Conservation (phyloP, 768 basidiomycete species). For the Podaxis sp. region DNA sequence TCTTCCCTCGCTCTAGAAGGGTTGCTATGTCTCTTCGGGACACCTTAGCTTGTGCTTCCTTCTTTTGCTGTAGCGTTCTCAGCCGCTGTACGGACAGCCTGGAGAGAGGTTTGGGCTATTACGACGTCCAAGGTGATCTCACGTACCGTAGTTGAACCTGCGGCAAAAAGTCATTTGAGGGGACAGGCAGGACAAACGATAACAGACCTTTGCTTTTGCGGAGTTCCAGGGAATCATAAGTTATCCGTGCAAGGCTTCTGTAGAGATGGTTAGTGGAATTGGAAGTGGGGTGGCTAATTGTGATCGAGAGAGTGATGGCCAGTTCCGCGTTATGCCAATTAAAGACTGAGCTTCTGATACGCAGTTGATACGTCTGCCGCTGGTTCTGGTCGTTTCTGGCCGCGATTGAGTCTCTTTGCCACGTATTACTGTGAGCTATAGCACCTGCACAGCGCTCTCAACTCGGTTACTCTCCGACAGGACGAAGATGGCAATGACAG, state of each 20-base stretch:
- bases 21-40: constrained; percentile 80
- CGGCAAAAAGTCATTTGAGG: not conserved
- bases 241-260: not conserved
- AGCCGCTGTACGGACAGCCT: constrained; percentile 85
- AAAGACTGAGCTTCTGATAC: not conserved
- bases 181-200: not conserved
- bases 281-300: not conserved
- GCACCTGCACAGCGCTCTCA: not conserved
- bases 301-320: not conserved
- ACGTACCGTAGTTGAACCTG: constrained; percentile 45
- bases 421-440: not conserved
- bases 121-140: not conserved
- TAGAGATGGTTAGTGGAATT: not conserved
- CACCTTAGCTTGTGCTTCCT: constrained; percentile 72
- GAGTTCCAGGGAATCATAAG: constrained; percentile 57
- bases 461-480: not conserved
- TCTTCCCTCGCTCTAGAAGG: constrained; percentile 73
- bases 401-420: not conserved
- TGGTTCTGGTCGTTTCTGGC: not conserved
- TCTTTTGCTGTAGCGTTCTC: constrained; percentile 89
- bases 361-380: not conserved
- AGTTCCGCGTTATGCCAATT: not conserved
- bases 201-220: constrained; percentile 40
- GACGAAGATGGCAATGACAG: not conserved
- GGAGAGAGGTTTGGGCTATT: constrained; percentile 6